A percentile compares a stretch with the other conserved stretches of the same genome.
Evolutionary conservation across 1,284 basidiomycete genomes (phyloP).

Genomic region (Ustilago trichophora): DNA sequence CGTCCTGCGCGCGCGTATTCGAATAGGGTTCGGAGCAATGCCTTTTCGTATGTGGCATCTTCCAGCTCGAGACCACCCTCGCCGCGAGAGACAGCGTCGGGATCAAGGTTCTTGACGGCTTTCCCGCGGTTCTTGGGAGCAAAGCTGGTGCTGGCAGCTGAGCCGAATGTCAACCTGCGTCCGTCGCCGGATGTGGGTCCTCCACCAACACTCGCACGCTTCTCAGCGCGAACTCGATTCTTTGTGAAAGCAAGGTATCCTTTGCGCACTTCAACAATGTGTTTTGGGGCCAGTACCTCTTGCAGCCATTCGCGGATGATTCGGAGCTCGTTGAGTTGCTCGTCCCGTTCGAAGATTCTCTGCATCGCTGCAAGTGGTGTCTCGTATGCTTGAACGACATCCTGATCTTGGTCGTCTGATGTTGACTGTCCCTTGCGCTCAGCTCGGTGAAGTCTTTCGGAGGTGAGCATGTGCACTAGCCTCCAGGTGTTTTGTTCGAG

Average conservation of each 20-base stretch:
- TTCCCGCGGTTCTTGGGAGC: slow-evolving; percentile 48
- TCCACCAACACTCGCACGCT: slow-evolving; percentile 40
- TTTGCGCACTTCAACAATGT: slow-evolving; percentile 64
- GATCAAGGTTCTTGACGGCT: slow-evolving; percentile 57
- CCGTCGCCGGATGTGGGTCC: slow-evolving; percentile 17
- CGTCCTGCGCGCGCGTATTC: slow-evolving; percentile 81
- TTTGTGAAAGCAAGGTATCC: slow-evolving; percentile 65
- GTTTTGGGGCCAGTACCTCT: slow-evolving; percentile 49
- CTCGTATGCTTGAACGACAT: slow-evolving; percentile 41
- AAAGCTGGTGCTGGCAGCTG: slow-evolving; percentile 35
- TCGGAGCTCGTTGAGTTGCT: slow-evolving; percentile 60
- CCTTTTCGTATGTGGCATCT: slow-evolving; percentile 76
- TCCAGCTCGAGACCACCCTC: slow-evolving; percentile 57
- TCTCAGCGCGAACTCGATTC: slow-evolving; percentile 58
- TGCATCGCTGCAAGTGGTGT: slow-evolving; percentile 62
- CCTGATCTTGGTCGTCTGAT: slow-evolving; percentile 6
- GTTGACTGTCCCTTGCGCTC: slow-evolving; percentile 31
- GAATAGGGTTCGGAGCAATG: slow-evolving; percentile 78
- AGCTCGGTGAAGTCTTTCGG: slow-evolving; percentile 45
- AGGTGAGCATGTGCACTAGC: slow-evolving; percentile 49
- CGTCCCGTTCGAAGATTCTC: slow-evolving; percentile 49
- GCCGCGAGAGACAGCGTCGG: slow-evolving; percentile 57
- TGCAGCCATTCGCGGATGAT: slow-evolving; percentile 65
- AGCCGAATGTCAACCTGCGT: slow-evolving; percentile 29
- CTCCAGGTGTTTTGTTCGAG: slow-evolving; percentile 59